Conservation (phyloP, 148 eudicot species). For the Camellia japonica region DNA sequence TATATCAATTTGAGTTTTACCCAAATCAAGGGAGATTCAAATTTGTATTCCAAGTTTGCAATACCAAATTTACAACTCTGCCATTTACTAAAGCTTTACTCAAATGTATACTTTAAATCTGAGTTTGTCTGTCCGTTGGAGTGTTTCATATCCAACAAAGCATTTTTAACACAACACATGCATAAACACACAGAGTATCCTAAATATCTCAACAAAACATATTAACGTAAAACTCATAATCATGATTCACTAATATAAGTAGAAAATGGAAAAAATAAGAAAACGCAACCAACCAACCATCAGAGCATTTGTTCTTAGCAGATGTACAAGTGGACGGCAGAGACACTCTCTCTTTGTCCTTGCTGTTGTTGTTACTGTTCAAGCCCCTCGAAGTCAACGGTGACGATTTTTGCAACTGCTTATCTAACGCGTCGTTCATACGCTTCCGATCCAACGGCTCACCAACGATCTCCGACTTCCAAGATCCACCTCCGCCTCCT, state of each 20-base stretch:
- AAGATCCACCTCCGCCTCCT: conserved; percentile 19
- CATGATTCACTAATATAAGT: neutral
- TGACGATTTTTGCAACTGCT: conserved; percentile 63
- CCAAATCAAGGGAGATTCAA: too few relatives aligned
- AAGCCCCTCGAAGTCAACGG: conserved; percentile 62
- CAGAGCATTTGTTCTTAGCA: conserved; percentile 49
- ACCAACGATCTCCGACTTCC: conserved; percentile 41
- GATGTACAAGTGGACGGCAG: conserved; percentile 45
- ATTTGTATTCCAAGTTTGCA: too few relatives aligned
- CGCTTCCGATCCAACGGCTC: conserved; percentile 66
- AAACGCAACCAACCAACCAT: conserved; percentile 45
- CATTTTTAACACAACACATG: too few relatives aligned
- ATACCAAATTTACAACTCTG: too few relatives aligned
- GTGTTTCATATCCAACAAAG: too few relatives aligned
- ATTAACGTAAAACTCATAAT: neutral
- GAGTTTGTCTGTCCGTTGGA: too few relatives aligned
- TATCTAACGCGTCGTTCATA: conserved; percentile 67
- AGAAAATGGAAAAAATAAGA: conserved; percentile 8
- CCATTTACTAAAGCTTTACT: too few relatives aligned
- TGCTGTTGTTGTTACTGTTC: conserved; percentile 4
- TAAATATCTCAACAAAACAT: neutral
- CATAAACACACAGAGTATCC: neutral
- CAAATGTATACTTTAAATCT: too few relatives aligned
- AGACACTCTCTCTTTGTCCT: conserved; percentile 45
- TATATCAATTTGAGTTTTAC: too few relatives aligned